Base-by-base conservation (phyloP, 345 rosid species). In the Gossypium rotundifolium region DNA sequence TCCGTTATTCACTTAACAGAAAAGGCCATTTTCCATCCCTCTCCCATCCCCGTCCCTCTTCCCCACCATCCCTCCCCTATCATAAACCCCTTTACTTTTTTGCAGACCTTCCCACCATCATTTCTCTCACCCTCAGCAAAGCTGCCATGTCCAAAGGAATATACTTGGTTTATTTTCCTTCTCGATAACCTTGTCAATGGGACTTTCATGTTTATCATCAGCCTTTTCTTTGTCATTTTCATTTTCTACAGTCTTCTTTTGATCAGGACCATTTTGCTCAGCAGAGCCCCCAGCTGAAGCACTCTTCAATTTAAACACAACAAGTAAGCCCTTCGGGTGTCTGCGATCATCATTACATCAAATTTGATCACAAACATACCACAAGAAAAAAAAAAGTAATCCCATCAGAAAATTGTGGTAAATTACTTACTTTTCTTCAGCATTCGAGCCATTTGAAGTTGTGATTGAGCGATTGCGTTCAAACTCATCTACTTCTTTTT, bases 271-370 rank as follows among this genome's bases (percentile, higher is more conserved):
- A 54, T 84, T 84, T 46, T 74, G 68, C 59, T 83, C 87, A 0
- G 63, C 49, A 22, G 89, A 76, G 67, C 7, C 84, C 58, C 78
- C 89, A 75, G 87, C 71, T 54, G 73, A 78, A 33, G 66, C 71
- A 53, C 77, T 83, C 85, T 90, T 91, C 63, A 95, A 81, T 20
- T 85, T 76, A 83, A 95, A 95, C 27, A 1, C 23, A 22, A 93
- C 89, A 68, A 95, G 87, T 80, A 95, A 81, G 68, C 96, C 99
- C 87, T 86, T 90, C 18, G 97, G 94, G 75, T 91, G 88, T 65
- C 98, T 94, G 87, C 25, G 3, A 79, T 61, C 61, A 57, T 60
- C 79, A 52, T 27, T 70, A 71, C 44, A 64, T 20, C 18, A 18
- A 72, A 59, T 74, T 67, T 78, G 73, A 70, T 74, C 64, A 66